These are phyloP conservation scores for Pezicula rhizophila DNA, from an alignment of 2,329 filamentous ascomycete genomes.

Conservation along the genomic window DNA sequence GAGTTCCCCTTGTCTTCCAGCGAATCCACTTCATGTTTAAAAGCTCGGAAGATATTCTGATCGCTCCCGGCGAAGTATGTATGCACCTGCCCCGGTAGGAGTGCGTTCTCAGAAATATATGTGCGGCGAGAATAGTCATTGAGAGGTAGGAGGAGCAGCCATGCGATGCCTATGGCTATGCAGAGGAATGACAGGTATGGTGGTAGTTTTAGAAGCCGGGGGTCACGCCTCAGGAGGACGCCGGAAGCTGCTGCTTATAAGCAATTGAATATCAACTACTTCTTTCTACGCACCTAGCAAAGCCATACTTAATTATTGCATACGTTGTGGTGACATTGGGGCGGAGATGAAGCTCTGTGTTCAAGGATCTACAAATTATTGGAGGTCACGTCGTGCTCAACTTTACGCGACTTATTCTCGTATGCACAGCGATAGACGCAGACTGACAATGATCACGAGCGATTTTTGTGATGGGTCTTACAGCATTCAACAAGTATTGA, in stretches of 20 bases:
- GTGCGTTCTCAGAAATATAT: constrained; percentile 96
- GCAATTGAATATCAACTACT: background rate
- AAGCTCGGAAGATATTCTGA: constrained; percentile 88
- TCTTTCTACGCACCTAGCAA: background rate
- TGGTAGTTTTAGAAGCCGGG: constrained; percentile 74
- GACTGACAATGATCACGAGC: too few relatives aligned
- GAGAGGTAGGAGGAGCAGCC: constrained; percentile 84
- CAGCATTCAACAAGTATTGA: too few relatives aligned
- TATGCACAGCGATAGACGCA: background rate
- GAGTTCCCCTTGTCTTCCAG: constrained; percentile 48
- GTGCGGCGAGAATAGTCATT: constrained; percentile 86
- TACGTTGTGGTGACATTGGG: background rate
- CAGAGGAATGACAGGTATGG: constrained; percentile 83
- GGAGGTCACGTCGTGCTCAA: background rate
- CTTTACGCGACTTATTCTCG: background rate
- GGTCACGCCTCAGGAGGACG: constrained; percentile 70
- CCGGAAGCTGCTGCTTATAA: constrained; percentile 39
- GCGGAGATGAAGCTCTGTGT: background rate
- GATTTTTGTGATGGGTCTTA: too few relatives aligned
- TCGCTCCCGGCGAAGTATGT: constrained; percentile 97
- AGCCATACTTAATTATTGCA: background rate
- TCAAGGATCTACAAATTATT: background rate
- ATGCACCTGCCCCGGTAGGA: constrained; percentile 92
- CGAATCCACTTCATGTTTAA: constrained; percentile 72
- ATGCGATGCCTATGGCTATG: constrained; percentile 77